Percentiles rank a stretch among this genome's conserved stretches.
phyloP scores from a whole-genome alignment of 208 protist species.

The Trypanosoma congolense region DNA sequence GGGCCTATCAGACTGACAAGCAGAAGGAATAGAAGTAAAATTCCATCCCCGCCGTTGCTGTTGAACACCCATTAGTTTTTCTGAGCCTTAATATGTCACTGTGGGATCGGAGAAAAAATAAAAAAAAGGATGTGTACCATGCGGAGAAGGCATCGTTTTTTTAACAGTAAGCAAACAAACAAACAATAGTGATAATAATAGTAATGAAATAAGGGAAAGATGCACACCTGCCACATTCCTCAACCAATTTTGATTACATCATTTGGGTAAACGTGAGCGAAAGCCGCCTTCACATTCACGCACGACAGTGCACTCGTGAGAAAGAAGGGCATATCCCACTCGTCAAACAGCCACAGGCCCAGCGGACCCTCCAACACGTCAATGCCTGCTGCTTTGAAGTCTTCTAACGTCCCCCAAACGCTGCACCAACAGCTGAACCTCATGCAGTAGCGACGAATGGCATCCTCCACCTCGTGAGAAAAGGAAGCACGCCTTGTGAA shows the following conservation, averaged over 20 bases:
- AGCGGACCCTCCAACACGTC: slow-evolving; percentile 35
- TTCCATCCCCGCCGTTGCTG: no score
- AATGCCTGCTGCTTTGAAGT: slow-evolving; percentile 36
- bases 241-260: slow-evolving; percentile 20
- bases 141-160: no score
- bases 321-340: slow-evolving; percentile 39
- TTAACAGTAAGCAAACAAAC: slow-evolving; percentile 10
- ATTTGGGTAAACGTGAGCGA: slow-evolving; percentile 36
- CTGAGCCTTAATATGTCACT: no score
- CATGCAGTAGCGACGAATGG: slow-evolving; percentile 37
- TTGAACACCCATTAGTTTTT: no score
- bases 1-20: no score
- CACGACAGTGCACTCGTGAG: slow-evolving; percentile 48
- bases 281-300: slow-evolving; percentile 27
- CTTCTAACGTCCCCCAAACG: slow-evolving; percentile 53
- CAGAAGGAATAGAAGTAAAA: no score
- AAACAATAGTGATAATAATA: background rate
- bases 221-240: background rate
- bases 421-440: slow-evolving; percentile 53
- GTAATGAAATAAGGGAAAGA: background rate
- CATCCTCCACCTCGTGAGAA: slow-evolving; percentile 21
- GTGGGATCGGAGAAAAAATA: background rate
- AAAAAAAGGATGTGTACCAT: slow-evolving; percentile 16
- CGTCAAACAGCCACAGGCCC: slow-evolving; percentile 51
- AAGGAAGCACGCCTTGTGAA: slow-evolving; percentile 26